Evolutionary conservation across 768 basidiomycete genomes (phyloP), one percentile per base, ranked within the genome.

Genomic region (Suillus subluteus): DNA sequence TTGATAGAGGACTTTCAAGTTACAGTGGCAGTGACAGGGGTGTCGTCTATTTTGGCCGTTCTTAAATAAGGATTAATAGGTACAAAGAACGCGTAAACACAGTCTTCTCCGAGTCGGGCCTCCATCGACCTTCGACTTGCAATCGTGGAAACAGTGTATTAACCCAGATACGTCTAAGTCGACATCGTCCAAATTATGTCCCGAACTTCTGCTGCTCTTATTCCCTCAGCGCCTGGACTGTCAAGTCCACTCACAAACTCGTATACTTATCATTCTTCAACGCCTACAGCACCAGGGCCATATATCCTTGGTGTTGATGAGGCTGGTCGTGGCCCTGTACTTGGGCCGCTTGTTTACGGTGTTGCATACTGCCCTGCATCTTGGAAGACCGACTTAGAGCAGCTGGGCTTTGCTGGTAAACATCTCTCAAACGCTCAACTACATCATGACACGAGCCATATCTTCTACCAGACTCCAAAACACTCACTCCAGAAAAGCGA

Each of bases 291-390:
- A 1, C 65, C 77, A 1, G 94, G 94, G 0, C 91, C 92, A 0
- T 98, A 96, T 80, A 94, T 98, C 59, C 90, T 99, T 61, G 98
- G 98, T 30, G 96, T 99, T n/a, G 98, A 99, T 77, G 98, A 99
- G 76, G 98, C 98, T 0, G 98, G 98, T 0, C 84, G 98, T 64
- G 98, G 98, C 0, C 98, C 97, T 26, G 97, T 97, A 2, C 82
- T 99, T 0, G 97, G 96, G 1, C 98, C 98, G 0, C 86, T 99
- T 67, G 98, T 99, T 0, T 99, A 99, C 73, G 97, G 93, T 8
- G 88, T 97, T 32, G 96, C 98, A 0, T 98, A 95, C 73, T 99
- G 97, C 72, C 93, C 95, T 3, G 83, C 83, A 4, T 82, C 88
- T 30, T 98, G 93, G 79, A 82, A 88, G 69, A 87, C 90, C 3